Conservation (phyloP, 2,329 filamentous ascomycete species). For the Xylaria sp. region DNA sequence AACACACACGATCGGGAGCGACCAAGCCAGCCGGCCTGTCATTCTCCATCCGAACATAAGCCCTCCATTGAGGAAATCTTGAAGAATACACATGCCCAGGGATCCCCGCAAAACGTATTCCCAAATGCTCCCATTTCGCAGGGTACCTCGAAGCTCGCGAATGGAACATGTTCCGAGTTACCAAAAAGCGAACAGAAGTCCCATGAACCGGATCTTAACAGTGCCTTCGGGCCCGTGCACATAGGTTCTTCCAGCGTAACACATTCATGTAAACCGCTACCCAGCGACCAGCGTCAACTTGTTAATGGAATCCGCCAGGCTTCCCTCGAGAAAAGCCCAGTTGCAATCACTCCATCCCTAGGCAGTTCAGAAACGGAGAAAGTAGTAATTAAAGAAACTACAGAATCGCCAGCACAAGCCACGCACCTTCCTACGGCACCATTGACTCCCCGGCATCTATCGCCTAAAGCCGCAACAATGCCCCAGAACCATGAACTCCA, state of each 20-base stretch:
- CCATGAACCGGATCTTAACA: slow-evolving; percentile 5
- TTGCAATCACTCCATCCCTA: slow-evolving; percentile 1
- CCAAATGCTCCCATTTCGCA: slow-evolving; percentile 12
- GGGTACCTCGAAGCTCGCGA: slow-evolving; percentile 7
- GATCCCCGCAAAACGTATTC: not conserved
- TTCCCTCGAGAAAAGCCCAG: slow-evolving; percentile 12
- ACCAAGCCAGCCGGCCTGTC: slow-evolving; percentile 5
- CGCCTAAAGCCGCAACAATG: not conserved
- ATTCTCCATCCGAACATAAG: slow-evolving; percentile 8
- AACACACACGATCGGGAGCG: slow-evolving; percentile 6
- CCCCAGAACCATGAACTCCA: slow-evolving; percentile 3
- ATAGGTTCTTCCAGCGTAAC: not conserved
- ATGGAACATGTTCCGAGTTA: slow-evolving; percentile 9
- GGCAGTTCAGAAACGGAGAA: slow-evolving; percentile 4
- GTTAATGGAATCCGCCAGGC: slow-evolving; percentile 11
- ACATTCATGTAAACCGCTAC: not conserved
- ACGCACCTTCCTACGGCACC: not conserved
- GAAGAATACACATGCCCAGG: slow-evolving; percentile 6
- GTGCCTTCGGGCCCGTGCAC: slow-evolving; percentile 11
- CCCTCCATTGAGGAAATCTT: slow-evolving; percentile 10
- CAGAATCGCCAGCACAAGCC: slow-evolving; percentile 1
- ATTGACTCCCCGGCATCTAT: not conserved
- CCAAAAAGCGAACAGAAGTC: slow-evolving; percentile 14
- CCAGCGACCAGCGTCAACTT: slow-evolving; percentile 6
- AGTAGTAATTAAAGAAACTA: not conserved